Base-by-base conservation (phyloP, 2,329 filamentous ascomycete species). In the Penicillium capsulatum region DNA sequence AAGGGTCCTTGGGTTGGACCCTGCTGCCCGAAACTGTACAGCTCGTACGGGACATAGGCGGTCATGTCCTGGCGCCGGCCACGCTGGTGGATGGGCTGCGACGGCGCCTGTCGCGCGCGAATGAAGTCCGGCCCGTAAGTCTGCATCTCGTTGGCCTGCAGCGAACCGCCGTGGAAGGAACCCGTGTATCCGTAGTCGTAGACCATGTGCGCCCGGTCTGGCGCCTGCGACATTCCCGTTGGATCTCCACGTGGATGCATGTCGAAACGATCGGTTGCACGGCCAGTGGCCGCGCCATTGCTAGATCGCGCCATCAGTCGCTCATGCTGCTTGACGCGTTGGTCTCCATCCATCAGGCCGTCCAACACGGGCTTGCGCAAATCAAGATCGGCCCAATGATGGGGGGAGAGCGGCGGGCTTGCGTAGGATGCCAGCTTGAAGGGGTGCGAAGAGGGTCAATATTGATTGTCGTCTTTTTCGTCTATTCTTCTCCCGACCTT, bases 1-100 rank as follows among this genome's bases (percentile, higher is more conserved):
- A 94, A 94, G 54, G 74, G 66, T 45, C 68, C 83, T 73, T 70
- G 79, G 64, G 68, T 71, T 72, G 67, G 69, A 46, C 70, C 72
- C 57, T 80, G 71, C 61, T 82, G 81, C 60, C 76, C 72, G 57
- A 90, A 83, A 69, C 81, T 83, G 72, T 94, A 94, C 76, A 92
- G 83, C 38, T 81, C 72, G 55, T 80, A 81, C 50, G 70, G 68
- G 38, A 67, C 58, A 56, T 74, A 75, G 44, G 69, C 65, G 47
- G 68, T 66, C 42, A 60, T 64, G 28, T 67, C 65, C 57, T 74
- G 74, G 49, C 65, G 65, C 30, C 77, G 73, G 51, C 76, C 73
- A 45, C 81, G 79, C 13, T 59, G 60, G 6, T 34, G 31, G 15
- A n/a, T 15, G n/a, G 16, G 29, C n/a, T 32, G 48, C 45, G 44